Base-by-base conservation (phyloP, 208 protist species). In the Blastocrithidia nonstop region DNA sequence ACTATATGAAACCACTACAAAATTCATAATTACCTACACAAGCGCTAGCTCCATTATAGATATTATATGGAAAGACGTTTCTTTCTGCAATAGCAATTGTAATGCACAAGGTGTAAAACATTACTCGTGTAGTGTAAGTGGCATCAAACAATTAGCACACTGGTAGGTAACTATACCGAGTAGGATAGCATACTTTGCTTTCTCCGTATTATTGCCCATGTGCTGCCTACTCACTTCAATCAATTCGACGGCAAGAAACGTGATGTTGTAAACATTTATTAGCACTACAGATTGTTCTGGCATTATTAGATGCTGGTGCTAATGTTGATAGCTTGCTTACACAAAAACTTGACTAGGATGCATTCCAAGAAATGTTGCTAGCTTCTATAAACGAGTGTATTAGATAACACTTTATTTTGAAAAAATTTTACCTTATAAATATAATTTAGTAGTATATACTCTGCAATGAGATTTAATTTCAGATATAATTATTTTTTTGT, bases 201-300 rank as follows among this genome's bases (percentile, higher is more conserved):
- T 88, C 82, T 1, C 68, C 67, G 9, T 77, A 71, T 31, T 91
- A 75, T 52, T 91, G 82, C 41, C 70, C 74, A 3, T 91, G 82
- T 37, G 69, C 68, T 16, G 76, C 82, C 3, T 91, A 91, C 49
- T 60, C 58, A 6, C 88, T 73, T 42, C 64, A 79, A 44, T 67
- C 71, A 13, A 70, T 91, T 35, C 71, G 71, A 28, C 63, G 77
- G 4, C 61, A 80, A 29, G 75, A 87, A 7, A 57, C 67, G 46
- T 87, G 61, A 58, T 67, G 66, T 39, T 91, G 82, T 51, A 91
- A 91, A 51, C 82, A 91, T 46, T 47, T 87, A 19, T 67, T 91
- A 11, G 82, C 82, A 4, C 59, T 91, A 16, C 70, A 71, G 24
- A 50, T 91, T 16, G 71, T 61, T 5, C 50, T 87, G 21, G 19